A percentile compares a stretch with the other conserved stretches of the same genome.
Conservation (phyloP, 768 basidiomycete species). For the Suillus clintonianus region DNA sequence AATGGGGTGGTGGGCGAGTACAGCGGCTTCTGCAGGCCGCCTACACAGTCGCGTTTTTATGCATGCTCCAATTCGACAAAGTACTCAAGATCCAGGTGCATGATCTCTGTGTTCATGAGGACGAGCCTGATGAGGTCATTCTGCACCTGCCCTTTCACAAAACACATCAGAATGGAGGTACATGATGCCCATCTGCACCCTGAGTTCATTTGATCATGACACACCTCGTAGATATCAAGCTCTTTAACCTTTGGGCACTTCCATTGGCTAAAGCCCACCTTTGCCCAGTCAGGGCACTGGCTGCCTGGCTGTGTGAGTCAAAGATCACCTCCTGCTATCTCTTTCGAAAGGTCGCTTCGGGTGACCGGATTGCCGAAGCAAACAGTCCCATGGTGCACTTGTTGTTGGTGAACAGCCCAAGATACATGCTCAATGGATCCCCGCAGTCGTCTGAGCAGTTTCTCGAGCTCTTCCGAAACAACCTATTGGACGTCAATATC, state of each 20-base stretch:
- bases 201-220: too few relatives aligned
- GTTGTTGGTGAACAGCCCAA: too few relatives aligned
- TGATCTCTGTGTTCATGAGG: constrained; percentile 19
- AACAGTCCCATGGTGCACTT: too few relatives aligned
- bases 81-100: constrained; percentile 34
- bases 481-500: too few relatives aligned
- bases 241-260: constrained; percentile 27
- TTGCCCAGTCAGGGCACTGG: constrained; percentile 23
- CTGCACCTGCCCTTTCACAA: constrained; percentile 29
- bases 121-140: constrained; percentile 6
- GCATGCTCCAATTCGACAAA: constrained; percentile 36
- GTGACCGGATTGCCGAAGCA: too few relatives aligned
- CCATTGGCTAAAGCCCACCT: constrained; percentile 29
- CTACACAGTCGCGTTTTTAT: constrained; percentile 36
- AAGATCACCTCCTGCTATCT: too few relatives aligned
- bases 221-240: constrained; percentile 35
- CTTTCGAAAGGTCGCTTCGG: too few relatives aligned
- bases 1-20: constrained; percentile 32
- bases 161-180: constrained; percentile 32
- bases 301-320: too few relatives aligned
- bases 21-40: constrained; percentile 30
- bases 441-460: too few relatives aligned
- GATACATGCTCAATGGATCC: too few relatives aligned
- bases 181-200: constrained; percentile 11
- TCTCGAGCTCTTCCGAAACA: too few relatives aligned